phyloP scores from a whole-genome alignment of 2,329 filamentous ascomycete genomes.

The Penicillium sp. region DNA sequence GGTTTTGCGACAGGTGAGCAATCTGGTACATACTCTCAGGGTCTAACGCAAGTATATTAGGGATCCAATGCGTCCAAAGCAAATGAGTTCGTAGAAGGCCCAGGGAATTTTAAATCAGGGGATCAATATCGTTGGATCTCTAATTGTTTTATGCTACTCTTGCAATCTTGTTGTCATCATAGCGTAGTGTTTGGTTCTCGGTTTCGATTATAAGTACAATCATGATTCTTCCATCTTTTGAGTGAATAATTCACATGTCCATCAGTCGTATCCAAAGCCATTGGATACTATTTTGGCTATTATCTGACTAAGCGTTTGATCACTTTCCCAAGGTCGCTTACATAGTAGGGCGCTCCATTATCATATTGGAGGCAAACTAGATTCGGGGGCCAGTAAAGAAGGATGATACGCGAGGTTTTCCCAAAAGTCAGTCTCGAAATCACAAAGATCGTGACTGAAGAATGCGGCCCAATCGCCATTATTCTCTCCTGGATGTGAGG shows the following conservation, averaged over 20 bases:
- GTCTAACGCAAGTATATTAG: neutral
- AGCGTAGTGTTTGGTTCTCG: neutral
- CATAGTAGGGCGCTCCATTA: neutral
- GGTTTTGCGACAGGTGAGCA: neutral
- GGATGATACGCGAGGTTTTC: slow-evolving; percentile 30
- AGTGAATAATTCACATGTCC: neutral
- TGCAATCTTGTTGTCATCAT: neutral
- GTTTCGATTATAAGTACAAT: neutral
- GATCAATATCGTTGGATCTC: too few relatives aligned
- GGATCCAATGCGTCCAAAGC: too few relatives aligned
- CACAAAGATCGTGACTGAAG: slow-evolving; percentile 26
- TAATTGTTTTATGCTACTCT: neutral
- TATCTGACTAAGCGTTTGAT: neutral
- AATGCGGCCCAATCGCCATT: slow-evolving; percentile 26
- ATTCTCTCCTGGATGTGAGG: slow-evolving; percentile 14
- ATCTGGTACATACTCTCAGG: neutral
- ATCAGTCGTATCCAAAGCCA: neutral
- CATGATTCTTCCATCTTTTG: neutral
- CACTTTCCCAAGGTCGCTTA: neutral
- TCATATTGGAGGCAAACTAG: slow-evolving; percentile 19
- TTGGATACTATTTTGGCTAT: too few relatives aligned
- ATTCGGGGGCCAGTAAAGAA: slow-evolving; percentile 22
- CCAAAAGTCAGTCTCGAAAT: slow-evolving; percentile 31
- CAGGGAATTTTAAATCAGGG: too few relatives aligned
- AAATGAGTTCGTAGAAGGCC: too few relatives aligned